Evolutionary conservation across 2,329 filamentous ascomycete species (phyloP), one percentile per base, ranked within the genome.

Genomic region (Trichoderma sp.): DNA sequence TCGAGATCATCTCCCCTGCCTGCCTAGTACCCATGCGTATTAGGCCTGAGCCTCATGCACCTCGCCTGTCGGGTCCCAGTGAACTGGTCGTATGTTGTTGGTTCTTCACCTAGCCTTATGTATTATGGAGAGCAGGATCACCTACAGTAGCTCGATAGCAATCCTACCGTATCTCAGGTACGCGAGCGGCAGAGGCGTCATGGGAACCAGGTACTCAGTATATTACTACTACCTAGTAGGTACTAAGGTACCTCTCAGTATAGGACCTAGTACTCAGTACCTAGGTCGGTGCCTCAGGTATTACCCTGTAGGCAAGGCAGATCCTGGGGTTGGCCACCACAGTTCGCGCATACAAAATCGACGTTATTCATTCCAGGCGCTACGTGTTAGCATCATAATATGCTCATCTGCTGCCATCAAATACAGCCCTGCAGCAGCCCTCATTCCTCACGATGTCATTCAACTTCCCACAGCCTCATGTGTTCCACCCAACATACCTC

Each of bases 321-420:
- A 54, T 22, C 8, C n/a, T n/a, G n/a, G n/a, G 3, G 12, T 19
- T 10, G 19, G 8, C 19, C 12, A 12, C n/a, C n/a, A 53, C 17
- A 34, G 13, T 4, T 27, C 34, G 8, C 25, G 12, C 45, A 37
- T 52, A 22, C 15, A 48, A 39, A 37, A 59, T 45, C 17, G 17
- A 19, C 34, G 19, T 65, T 57, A 35, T 27, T 65, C 63, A 65
- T 65, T 19, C 22, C 27, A 65, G 52, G 52, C 63, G 52, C 29
- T 57, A 65, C 37, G n/a, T 35, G 35, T 56, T 35, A 25, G 27
- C 52, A 56, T 54, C 19, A 8, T n/a, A 56, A 29, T 8, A 48
- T 57, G 50, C 37, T 57, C 34, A 48, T 48, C 35, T 29, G n/a
- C n/a, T 29, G 42, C 32, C 45, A 12, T 15, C 59, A 27, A 27